Percentiles rank a stretch among this genome's conserved stretches.
These are phyloP conservation scores for Talaromyces sp. DNA, from an alignment of 2,329 filamentous ascomycete species.

Conservation along the genomic window DNA sequence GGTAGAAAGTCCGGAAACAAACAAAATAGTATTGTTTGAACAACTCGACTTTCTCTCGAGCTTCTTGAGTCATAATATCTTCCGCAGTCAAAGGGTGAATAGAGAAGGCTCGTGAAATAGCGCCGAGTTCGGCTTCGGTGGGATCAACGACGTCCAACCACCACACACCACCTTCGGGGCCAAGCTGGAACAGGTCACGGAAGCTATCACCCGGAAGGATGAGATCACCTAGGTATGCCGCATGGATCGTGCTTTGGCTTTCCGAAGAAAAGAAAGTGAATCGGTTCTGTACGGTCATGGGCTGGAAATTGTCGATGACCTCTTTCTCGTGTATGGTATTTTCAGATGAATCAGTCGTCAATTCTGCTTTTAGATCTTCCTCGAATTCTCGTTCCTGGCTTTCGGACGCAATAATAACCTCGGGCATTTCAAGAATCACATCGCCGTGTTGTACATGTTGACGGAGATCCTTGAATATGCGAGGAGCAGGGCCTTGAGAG, in stretches of 20 bases:
- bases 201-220: constrained; percentile 87
- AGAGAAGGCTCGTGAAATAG: constrained; percentile 89
- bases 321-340: constrained; percentile 31
- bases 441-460: constrained; percentile 35
- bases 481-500: constrained; percentile 49
- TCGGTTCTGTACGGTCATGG: constrained; percentile 65
- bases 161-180: constrained; percentile 80
- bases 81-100: constrained; percentile 94
- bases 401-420: constrained; percentile 33
- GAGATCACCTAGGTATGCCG: constrained; percentile 80
- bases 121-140: constrained; percentile 80
- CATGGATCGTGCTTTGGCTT: constrained; percentile 88
- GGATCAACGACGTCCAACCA: constrained; percentile 95
- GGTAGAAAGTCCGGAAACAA: constrained; percentile 90
- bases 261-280: constrained; percentile 98
- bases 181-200: constrained; percentile 76
- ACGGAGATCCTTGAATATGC: constrained; percentile 62
- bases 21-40: constrained; percentile 98
- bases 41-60: constrained; percentile 95
- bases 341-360: constrained; percentile 17
- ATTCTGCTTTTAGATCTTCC: constrained; percentile 25
- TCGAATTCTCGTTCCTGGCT: constrained; percentile 28
- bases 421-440: constrained; percentile 29
- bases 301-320: constrained; percentile 33
- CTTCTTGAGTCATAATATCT: constrained; percentile 92